A percentile compares a stretch with the other conserved stretches of the same genome.
These are phyloP conservation scores for Raphanus hybrid DNA, from an alignment of 441 rosid species.

Conservation along the genomic window DNA sequence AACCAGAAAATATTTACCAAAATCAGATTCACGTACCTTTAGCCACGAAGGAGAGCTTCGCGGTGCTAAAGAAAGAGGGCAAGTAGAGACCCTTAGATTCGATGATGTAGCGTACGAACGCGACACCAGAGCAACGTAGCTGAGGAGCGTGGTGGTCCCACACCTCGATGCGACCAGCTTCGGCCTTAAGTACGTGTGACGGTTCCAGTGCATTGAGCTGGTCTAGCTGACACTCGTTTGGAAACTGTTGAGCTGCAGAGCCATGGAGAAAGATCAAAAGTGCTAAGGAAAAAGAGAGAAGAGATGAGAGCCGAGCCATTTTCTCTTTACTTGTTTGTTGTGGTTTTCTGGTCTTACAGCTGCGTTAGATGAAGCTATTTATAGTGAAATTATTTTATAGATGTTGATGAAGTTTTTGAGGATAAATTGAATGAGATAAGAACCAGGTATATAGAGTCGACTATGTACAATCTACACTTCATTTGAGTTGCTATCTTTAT, in stretches of 20 bases:
- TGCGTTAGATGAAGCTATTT: slow-evolving; percentile 16
- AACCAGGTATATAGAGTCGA: slow-evolving; percentile 29
- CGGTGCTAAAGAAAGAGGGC: slow-evolving; percentile 48
- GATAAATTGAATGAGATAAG: slow-evolving; percentile 24
- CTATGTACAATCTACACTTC: slow-evolving; percentile 31
- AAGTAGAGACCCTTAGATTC: slow-evolving; percentile 37
- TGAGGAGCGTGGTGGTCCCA: slow-evolving; percentile 53
- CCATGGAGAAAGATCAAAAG: slow-evolving; percentile 53
- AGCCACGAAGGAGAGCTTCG: slow-evolving; percentile 51
- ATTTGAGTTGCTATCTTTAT: slow-evolving; percentile 1
- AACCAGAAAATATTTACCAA: neutral
- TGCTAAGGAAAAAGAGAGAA: slow-evolving; percentile 50
- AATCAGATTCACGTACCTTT: slow-evolving; percentile 45
- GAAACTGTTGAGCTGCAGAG: slow-evolving; percentile 48
- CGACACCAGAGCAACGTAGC: slow-evolving; percentile 53
- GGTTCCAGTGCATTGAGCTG: slow-evolving; percentile 64
- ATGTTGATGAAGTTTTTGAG: neutral
- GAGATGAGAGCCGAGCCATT: slow-evolving; percentile 45
- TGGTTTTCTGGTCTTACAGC: slow-evolving; percentile 29
- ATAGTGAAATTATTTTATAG: slow-evolving; percentile 5
- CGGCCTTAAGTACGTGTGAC: slow-evolving; percentile 46
- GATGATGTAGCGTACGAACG: slow-evolving; percentile 48
- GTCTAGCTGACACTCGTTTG: slow-evolving; percentile 62
- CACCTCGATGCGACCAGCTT: slow-evolving; percentile 51
- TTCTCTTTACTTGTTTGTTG: slow-evolving; percentile 8